A percentile compares a stretch with the other conserved stretches of the same genome.
phyloP scores from a whole-genome alignment of 306 rosid species.

The Casuarina glauca region DNA sequence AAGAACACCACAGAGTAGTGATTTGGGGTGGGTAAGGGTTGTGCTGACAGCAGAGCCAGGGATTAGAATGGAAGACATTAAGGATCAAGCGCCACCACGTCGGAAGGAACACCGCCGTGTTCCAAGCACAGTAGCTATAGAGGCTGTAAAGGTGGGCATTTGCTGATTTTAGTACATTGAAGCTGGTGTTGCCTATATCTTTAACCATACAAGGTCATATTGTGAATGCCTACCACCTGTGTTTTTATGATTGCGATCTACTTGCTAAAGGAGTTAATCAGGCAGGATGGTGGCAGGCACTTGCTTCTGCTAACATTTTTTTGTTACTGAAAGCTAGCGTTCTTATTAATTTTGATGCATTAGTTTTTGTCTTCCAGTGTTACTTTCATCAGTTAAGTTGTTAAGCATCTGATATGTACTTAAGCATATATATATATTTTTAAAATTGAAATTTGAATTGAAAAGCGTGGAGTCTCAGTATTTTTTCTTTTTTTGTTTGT shows the following conservation, averaged over 20 bases:
- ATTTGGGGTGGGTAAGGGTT: conserved; percentile 83
- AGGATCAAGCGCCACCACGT: conserved; percentile 67
- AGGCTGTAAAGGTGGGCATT: conserved; percentile 90
- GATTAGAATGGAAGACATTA: conserved; percentile 86
- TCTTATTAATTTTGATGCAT: neutral
- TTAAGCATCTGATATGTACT: neutral
- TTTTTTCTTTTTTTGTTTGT: neutral
- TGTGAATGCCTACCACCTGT: conserved; percentile 10
- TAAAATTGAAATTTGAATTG: neutral
- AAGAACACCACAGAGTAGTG: conserved; percentile 46
- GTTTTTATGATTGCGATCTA: conserved; percentile 1
- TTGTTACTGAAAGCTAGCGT: neutral
- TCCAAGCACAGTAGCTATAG: conserved; percentile 96
- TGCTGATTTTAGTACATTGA: conserved; percentile 20
- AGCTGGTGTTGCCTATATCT: conserved; percentile 22
- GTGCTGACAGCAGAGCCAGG: conserved; percentile 85
- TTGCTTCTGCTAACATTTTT: neutral
- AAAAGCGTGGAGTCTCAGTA: neutral
- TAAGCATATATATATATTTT: too few species aligned
- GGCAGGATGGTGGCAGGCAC: neutral
- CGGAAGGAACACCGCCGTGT: conserved; percentile 97
- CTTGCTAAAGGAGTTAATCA: conserved; percentile 18
- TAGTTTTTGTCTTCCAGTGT: neutral
- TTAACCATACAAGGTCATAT: conserved; percentile 9
- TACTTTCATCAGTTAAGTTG: neutral